These are phyloP conservation scores for Stentor coeruleus DNA, from an alignment of 73 alveolate genomes.

Conservation along the genomic window DNA sequence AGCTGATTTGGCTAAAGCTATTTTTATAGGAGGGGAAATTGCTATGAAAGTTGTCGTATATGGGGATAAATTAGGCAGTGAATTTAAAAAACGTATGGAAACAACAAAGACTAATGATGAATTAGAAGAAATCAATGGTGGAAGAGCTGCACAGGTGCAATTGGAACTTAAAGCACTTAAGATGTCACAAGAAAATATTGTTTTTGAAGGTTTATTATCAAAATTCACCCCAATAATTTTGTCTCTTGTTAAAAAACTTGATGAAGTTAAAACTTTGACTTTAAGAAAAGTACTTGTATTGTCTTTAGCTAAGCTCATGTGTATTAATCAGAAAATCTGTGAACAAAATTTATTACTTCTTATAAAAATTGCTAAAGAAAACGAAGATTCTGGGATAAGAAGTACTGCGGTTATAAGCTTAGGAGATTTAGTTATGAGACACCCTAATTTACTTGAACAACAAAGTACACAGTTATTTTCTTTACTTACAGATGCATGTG, in stretches of 20 bases:
- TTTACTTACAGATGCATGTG: slow-evolving; percentile 58
- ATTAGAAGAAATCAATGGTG: slow-evolving; percentile 83
- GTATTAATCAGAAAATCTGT: slow-evolving; percentile 74
- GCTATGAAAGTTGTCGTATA: slow-evolving; percentile 81
- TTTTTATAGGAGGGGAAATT: slow-evolving; percentile 81
- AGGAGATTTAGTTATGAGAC: slow-evolving; percentile 85
- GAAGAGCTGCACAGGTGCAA: slow-evolving; percentile 87
- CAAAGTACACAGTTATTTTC: slow-evolving; percentile 55
- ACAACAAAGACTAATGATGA: slow-evolving; percentile 53
- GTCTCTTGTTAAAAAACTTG: slow-evolving; percentile 5
- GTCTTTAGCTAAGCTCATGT: slow-evolving; percentile 78
- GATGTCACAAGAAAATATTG: slow-evolving; percentile 62
- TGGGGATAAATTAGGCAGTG: slow-evolving; percentile 73
- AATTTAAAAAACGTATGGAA: slow-evolving; percentile 38
- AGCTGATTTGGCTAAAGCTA: slow-evolving; percentile 66
- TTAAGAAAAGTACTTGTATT: slow-evolving; percentile 72
- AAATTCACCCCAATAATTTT: slow-evolving; percentile 23
- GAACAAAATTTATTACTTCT: slow-evolving; percentile 50
- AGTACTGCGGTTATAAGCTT: slow-evolving; percentile 68
- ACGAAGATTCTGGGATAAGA: slow-evolving; percentile 66
- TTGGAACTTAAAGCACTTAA: slow-evolving; percentile 57
- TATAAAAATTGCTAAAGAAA: slow-evolving; percentile 52
- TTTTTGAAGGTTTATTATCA: slow-evolving; percentile 35
- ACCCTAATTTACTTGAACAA: slow-evolving; percentile 71
- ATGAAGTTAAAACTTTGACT: slow-evolving; percentile 43